phyloP scores from a whole-genome alignment of 2,329 filamentous ascomycete species.

The Lecanoromycetidae sp. region DNA sequence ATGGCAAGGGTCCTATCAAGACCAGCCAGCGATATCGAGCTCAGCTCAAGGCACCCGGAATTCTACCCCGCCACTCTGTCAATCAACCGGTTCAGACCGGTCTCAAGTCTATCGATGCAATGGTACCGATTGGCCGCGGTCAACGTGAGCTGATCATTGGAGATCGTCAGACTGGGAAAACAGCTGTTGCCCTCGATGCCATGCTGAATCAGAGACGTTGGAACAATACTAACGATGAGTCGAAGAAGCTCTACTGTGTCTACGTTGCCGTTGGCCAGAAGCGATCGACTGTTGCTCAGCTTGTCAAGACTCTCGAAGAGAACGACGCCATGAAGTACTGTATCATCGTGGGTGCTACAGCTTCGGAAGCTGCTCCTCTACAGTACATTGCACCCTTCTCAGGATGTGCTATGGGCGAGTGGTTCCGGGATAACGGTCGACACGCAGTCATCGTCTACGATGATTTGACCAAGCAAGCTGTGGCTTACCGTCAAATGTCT shows the following conservation, averaged over 20 bases:
- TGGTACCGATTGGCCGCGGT: conserved; percentile 99
- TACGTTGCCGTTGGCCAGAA: conserved; percentile 99
- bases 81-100: conserved; percentile 98
- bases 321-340: conserved; percentile 99
- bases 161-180: conserved; percentile 99
- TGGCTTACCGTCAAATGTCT: conserved; percentile 98
- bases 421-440: conserved; percentile 71
- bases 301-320: conserved; percentile 99
- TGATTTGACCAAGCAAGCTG: conserved; percentile 95
- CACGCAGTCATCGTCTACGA: conserved; percentile 88
- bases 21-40: conserved; percentile 86
- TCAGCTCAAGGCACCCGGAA: conserved; percentile 97
- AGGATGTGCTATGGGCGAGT: conserved; percentile 36
- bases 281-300: conserved; percentile 96
- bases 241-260: conserved; percentile 98
- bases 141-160: conserved; percentile 99
- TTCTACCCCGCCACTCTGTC: conserved; percentile 93
- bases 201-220: conserved; percentile 99
- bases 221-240: conserved; percentile 79
- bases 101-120: conserved; percentile 97
- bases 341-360: conserved; percentile 86
- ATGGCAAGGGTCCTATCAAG: conserved; percentile 96
- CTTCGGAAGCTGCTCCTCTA: conserved; percentile 88
- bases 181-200: conserved; percentile 91
- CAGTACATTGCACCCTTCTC: conserved; percentile 95